Base-by-base conservation (phyloP, 1,139 yeast genomes). In the Pichia sp. region DNA sequence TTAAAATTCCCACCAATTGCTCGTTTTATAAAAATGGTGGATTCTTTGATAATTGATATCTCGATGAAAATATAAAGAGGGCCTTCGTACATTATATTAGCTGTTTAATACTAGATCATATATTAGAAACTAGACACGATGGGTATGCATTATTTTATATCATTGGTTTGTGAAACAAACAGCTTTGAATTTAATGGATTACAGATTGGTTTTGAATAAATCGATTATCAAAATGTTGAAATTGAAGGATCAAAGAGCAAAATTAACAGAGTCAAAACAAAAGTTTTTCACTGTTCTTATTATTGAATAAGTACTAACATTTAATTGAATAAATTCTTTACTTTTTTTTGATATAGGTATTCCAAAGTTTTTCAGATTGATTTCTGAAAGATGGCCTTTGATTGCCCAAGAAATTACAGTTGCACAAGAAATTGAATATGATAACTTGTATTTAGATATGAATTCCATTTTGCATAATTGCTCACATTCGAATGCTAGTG, bases 351-450 rank as follows among this genome's bases (percentile, higher is more conserved):
- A n/a, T 20, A 68, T 70, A 82, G 98, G 98, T 74, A 90, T 92
- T 66, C 97, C 97, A 49, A 90, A 92, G 65, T 92, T 90, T 67
- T 92, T 88, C 68, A 80, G 97, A 68, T 92, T 88, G 73, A 89
- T 92, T 72, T 88, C 97, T 47, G 98, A 94, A 71, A 82, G 99
- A 81, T 94, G 97, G 97, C 99, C 99, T 34, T 74, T 85, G 72
- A 89, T 92, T 57, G 84, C 95, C 15, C 96, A 89, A 68, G 72
- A 83, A 63, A 80, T 92, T 57, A 95, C 87, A 60, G 95, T 85
- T 48, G 75, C 77, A 52, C 89, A 86, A 59, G 80, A 90, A 53
- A 95, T 97, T 15, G 97, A 90, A 65, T 94, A 88, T 66, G 99
- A 94, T 67, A 92, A 90, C 62, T 72, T 92, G 56, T 92, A 92